phyloP scores from a whole-genome alignment of 768 basidiomycete genomes.

The Antrodiella citrinella region DNA sequence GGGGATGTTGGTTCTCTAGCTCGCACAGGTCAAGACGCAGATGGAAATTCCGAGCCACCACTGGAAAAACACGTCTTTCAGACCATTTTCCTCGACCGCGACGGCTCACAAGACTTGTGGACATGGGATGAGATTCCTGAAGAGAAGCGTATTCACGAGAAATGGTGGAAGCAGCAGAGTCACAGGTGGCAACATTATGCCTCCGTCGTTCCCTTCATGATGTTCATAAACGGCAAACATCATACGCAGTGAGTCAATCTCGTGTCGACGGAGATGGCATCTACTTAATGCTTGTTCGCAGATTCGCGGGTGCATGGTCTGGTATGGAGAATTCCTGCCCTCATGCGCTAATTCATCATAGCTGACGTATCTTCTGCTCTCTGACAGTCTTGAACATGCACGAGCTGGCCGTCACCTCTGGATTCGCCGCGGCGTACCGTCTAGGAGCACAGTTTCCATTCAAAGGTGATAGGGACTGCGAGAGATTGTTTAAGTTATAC shows the following conservation, averaged over 20 bases:
- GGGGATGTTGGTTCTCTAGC: conserved; percentile 6
- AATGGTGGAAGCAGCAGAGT: conserved; percentile 48
- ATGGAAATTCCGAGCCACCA: conserved; percentile 21
- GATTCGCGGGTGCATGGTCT: conserved; percentile 23
- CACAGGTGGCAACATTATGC: conserved; percentile 42
- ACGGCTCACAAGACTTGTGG: conserved; percentile 33
- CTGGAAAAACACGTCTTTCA: conserved; percentile 39
- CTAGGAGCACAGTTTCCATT: conserved; percentile 25
- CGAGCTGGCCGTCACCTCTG: conserved; percentile 30
- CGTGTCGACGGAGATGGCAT: not conserved
- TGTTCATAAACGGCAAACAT: conserved; percentile 29
- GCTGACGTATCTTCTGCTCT: not conserved
- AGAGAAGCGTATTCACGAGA: conserved; percentile 32
- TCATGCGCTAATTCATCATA: not conserved
- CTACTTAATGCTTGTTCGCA: not conserved
- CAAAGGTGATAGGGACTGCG: conserved; percentile 23
- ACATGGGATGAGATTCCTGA: conserved; percentile 32
- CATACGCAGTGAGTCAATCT: conserved; percentile 21
- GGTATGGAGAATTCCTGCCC: conserved; percentile 11
- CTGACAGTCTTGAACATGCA: conserved; percentile 26
- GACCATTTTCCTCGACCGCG: conserved; percentile 40
- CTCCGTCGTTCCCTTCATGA: conserved; percentile 30
- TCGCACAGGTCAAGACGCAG: conserved; percentile 13
- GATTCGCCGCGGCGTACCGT: conserved; percentile 33
- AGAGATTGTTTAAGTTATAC: conserved; percentile 23